A percentile compares a stretch with the other conserved stretches of the same genome.
Conservation (phyloP, 306 rosid species). For the Vigna nakashimae region DNA sequence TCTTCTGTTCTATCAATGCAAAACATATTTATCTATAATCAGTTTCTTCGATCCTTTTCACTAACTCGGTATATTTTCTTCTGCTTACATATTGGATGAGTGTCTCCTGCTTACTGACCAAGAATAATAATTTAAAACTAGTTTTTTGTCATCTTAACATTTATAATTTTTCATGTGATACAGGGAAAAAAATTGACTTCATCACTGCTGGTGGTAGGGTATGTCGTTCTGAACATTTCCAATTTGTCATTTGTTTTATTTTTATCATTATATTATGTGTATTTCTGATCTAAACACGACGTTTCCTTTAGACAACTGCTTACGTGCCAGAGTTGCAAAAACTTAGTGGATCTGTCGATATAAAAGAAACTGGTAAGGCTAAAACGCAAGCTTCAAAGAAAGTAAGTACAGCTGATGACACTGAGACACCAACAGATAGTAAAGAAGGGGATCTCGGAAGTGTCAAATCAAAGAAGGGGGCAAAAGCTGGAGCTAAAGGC, state of each 20-base stretch:
- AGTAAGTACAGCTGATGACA: slow-evolving; percentile 43
- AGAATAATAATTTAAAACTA: slow-evolving; percentile 24
- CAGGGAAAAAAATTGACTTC: slow-evolving; percentile 88
- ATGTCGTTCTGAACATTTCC: slow-evolving; percentile 50
- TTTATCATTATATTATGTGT: neutral
- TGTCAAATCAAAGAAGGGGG: slow-evolving; percentile 56
- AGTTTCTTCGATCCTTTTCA: neutral
- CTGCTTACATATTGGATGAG: slow-evolving; percentile 32
- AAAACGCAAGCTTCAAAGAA: slow-evolving; percentile 57
- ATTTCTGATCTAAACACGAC: slow-evolving; percentile 40
- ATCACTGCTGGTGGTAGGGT: slow-evolving; percentile 95
- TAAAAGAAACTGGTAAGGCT: slow-evolving; percentile 57
- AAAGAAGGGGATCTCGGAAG: slow-evolving; percentile 47
- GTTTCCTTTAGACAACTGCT: slow-evolving; percentile 79
- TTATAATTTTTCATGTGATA: slow-evolving; percentile 43
- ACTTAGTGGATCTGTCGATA: slow-evolving; percentile 63
- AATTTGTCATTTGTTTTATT: slow-evolving; percentile 7
- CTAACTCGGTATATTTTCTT: slow-evolving; percentile 13
- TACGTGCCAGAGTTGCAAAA: slow-evolving; percentile 92
- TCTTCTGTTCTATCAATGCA: slow-evolving; percentile 11
- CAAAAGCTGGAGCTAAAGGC: slow-evolving; percentile 59
- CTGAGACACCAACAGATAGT: slow-evolving; percentile 51
- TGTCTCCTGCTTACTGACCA: neutral
- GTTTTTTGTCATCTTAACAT: slow-evolving; percentile 17
- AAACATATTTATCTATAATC: slow-evolving; percentile 29